A percentile compares a stretch with the other conserved stretches of the same genome.
phyloP scores from a whole-genome alignment of 192 early-diverging fungal species.

The Backusella westeae region DNA sequence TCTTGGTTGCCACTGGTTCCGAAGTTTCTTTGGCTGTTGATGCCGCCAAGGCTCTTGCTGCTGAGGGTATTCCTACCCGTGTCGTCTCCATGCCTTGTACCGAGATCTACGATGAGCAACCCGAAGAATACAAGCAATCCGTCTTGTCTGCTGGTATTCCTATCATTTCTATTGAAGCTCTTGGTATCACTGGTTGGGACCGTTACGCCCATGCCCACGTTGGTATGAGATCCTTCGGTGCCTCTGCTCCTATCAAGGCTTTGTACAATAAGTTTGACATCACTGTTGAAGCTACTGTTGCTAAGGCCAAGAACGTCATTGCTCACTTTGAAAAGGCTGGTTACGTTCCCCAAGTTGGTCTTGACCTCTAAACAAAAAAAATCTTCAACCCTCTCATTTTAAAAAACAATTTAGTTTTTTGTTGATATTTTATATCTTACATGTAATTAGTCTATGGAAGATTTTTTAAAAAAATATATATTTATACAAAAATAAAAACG shows the following conservation, averaged over 20 bases:
- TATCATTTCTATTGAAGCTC: constrained; percentile 84
- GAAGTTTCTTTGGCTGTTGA: constrained; percentile 89
- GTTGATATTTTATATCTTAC: constrained; percentile 6
- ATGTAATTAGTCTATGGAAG: constrained; percentile 7
- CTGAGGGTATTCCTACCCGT: constrained; percentile 61
- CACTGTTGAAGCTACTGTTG: constrained; percentile 66
- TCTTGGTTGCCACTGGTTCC: constrained; percentile 86
- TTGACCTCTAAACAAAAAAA: constrained; percentile 22
- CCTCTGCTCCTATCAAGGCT: constrained; percentile 78
- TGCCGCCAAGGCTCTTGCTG: constrained; percentile 71
- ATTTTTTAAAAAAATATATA: not conserved
- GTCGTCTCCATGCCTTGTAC: constrained; percentile 95
- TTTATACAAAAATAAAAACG: not conserved
- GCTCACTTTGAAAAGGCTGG: constrained; percentile 67
- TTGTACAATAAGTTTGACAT: constrained; percentile 89
- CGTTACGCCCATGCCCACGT: constrained; percentile 89
- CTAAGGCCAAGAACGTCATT: constrained; percentile 79
- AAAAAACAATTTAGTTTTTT: constrained; percentile 4
- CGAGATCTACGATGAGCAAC: constrained; percentile 87
- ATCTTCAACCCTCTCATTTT: not conserved
- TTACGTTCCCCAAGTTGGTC: constrained; percentile 37
- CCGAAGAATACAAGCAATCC: constrained; percentile 73
- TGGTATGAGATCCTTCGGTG: constrained; percentile 91
- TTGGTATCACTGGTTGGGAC: constrained; percentile 84
- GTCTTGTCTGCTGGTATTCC: constrained; percentile 83